phyloP scores from a whole-genome alignment of 805 yeast species.

The Saccharomycopsis selenospora region DNA sequence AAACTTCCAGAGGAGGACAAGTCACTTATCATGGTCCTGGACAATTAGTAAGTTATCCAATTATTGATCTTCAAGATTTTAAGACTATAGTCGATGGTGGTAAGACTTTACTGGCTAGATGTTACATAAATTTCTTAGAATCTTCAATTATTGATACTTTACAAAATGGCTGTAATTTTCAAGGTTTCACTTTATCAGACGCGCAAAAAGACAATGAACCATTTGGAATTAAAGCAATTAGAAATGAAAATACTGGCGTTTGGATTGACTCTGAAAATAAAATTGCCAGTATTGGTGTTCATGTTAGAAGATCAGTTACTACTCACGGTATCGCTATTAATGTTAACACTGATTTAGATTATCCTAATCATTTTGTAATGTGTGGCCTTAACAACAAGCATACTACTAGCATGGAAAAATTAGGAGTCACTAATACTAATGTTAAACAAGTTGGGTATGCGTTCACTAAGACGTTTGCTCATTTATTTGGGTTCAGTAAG shows the following conservation, averaged over 20 bases:
- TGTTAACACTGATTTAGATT: conserved; percentile 62
- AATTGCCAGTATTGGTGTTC: conserved; percentile 86
- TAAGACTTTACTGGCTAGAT: conserved; percentile 43
- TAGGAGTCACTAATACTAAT: conserved; percentile 21
- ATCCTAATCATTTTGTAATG: conserved; percentile 65
- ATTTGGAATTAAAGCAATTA: conserved; percentile 27
- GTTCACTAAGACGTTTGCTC: conserved; percentile 40
- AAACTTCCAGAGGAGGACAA: conserved; percentile 89
- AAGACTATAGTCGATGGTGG: conserved; percentile 16
- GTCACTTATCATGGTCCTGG: conserved; percentile 97
- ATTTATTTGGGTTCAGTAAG: conserved; percentile 31
- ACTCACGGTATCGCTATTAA: conserved; percentile 88
- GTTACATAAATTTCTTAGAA: conserved; percentile 61
- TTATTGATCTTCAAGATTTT: conserved; percentile 62
- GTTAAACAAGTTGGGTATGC: conserved; percentile 35
- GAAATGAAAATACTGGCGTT: conserved; percentile 78
- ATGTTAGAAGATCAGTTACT: conserved; percentile 74
- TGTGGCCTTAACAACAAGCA: conserved; percentile 69
- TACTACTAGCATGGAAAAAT: conserved; percentile 45
- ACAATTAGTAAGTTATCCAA: conserved; percentile 79
- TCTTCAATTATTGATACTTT: conserved; percentile 46
- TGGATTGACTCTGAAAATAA: conserved; percentile 61
- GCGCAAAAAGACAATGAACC: conserved; percentile 6
- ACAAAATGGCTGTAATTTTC: conserved; percentile 12
- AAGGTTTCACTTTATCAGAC: neutral